phyloP scores from a whole-genome alignment of 495 filamentous ascomycete genomes.

The Talaromyces trachyspermus region DNA sequence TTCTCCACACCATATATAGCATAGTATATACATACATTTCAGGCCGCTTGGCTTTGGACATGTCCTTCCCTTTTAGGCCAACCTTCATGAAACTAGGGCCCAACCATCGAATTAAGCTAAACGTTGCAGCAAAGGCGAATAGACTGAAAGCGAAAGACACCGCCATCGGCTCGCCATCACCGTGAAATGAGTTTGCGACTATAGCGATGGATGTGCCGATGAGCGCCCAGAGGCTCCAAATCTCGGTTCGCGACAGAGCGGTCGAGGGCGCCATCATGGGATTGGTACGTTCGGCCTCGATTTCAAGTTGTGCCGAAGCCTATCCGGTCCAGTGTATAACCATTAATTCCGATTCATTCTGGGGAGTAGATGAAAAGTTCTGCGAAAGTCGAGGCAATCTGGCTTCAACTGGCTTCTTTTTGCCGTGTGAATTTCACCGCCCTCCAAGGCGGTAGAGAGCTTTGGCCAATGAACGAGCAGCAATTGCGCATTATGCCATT shows the following conservation, averaged over 20 bases:
- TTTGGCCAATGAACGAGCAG: not conserved
- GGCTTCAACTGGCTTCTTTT: slow-evolving; percentile 15
- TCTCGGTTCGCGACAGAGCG: slow-evolving; percentile 59
- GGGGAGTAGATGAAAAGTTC: not conserved
- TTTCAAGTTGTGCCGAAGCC: not conserved
- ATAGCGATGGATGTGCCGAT: slow-evolving; percentile 63
- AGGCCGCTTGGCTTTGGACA: slow-evolving; percentile 68
- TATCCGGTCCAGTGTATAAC: not conserved
- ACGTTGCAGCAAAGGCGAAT: slow-evolving; percentile 72
- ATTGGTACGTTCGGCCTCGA: slow-evolving; percentile 6
- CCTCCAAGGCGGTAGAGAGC: slow-evolving; percentile 8
- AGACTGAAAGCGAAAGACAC: slow-evolving; percentile 82
- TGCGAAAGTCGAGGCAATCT: slow-evolving; percentile 5
- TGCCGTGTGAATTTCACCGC: slow-evolving; percentile 25
- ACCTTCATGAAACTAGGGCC: slow-evolving; percentile 81
- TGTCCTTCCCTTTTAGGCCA: slow-evolving; percentile 84
- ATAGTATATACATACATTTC: slow-evolving; percentile 56
- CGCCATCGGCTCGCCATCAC: slow-evolving; percentile 82
- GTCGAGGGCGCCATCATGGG: slow-evolving; percentile 32
- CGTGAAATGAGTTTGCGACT: slow-evolving; percentile 71
- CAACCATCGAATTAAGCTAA: slow-evolving; percentile 88
- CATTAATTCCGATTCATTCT: no score
- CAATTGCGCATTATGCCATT: slow-evolving; percentile 8
- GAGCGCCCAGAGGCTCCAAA: slow-evolving; percentile 60
- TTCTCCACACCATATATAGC: slow-evolving; percentile 1